Evolutionary conservation across 257 asterid genomes (phyloP).

Genomic region (Agastache rugosa): DNA sequence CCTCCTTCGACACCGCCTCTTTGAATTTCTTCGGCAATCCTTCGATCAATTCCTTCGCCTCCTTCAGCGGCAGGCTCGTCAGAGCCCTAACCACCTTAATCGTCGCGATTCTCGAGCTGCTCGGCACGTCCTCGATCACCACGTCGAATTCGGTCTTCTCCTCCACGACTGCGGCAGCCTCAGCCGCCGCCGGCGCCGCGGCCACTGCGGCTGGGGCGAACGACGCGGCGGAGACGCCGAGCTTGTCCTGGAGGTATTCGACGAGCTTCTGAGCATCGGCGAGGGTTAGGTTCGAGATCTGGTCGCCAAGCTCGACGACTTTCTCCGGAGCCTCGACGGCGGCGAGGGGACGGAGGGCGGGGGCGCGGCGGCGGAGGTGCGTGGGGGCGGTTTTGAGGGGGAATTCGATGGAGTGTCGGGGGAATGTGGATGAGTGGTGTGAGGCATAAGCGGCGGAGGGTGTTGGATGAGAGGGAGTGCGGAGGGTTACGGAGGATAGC

Average conservation of each 20-base stretch:
- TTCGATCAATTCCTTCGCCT: constrained; percentile 90
- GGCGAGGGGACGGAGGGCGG: constrained; percentile 57
- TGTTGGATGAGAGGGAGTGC: constrained; percentile 45
- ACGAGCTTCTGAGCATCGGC: constrained; percentile 96
- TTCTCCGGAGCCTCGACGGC: constrained; percentile 92
- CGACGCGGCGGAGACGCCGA: constrained; percentile 92
- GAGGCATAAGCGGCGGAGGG: constrained; percentile 39
- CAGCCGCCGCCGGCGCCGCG: constrained; percentile 50
- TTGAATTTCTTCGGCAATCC: constrained; percentile 93
- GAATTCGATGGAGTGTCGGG: constrained; percentile 45
- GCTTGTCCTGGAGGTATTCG: constrained; percentile 93
- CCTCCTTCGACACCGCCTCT: constrained; percentile 83
- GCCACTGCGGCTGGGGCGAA: constrained; percentile 78
- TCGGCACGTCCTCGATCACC: constrained; percentile 85
- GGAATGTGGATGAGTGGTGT: constrained; percentile 39
- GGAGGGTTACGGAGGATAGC: constrained; percentile 54
- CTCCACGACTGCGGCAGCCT: constrained; percentile 69
- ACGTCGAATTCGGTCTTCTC: constrained; percentile 97
- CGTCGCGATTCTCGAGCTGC: constrained; percentile 74
- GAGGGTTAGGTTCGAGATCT: constrained; percentile 78
- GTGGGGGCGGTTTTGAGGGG: constrained; percentile 45
- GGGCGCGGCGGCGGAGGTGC: constrained; percentile 53
- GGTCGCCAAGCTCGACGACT: constrained; percentile 81
- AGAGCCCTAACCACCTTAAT: constrained; percentile 91
- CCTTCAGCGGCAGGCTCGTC: constrained; percentile 81